Conservation (phyloP, 257 asterid species). For the Handroanthus guayacan region DNA sequence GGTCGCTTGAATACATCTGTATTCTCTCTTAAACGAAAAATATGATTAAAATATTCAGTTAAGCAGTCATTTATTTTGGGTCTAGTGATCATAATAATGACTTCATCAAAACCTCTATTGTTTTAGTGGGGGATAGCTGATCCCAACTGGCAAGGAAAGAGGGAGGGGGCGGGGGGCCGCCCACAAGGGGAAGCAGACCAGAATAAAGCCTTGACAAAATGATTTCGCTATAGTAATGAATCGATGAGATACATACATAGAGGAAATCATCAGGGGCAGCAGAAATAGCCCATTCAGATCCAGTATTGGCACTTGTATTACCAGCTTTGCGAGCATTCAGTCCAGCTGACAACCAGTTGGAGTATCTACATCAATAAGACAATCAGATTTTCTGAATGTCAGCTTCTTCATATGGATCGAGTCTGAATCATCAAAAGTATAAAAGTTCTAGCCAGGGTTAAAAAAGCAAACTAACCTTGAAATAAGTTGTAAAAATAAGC, state of each 20-base stretch:
- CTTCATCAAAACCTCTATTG: slow-evolving; percentile 13
- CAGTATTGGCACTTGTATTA: slow-evolving; percentile 57
- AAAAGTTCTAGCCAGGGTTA: slow-evolving; percentile 4
- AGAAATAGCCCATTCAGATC: slow-evolving; percentile 88
- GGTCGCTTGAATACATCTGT: slow-evolving; percentile 17
- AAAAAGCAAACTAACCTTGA: slow-evolving; percentile 68
- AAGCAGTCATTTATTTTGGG: slow-evolving; percentile 9
- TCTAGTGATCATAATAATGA: not conserved
- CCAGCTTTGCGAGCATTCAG: slow-evolving; percentile 77
- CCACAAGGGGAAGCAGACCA: slow-evolving; percentile 20
- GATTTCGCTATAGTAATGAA: slow-evolving; percentile 17
- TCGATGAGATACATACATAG: slow-evolving; percentile 59
- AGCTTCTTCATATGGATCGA: slow-evolving; percentile 32
- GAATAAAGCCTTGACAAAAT: slow-evolving; percentile 1
- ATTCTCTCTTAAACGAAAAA: slow-evolving; percentile 10
- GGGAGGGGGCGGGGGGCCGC: not conserved
- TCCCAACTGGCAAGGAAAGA: slow-evolving; percentile 25
- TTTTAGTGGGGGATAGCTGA: slow-evolving; percentile 16
- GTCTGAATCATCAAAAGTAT: slow-evolving; percentile 19
- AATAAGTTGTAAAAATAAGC: slow-evolving; percentile 91
- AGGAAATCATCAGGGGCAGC: slow-evolving; percentile 86
- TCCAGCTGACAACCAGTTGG: slow-evolving; percentile 88
- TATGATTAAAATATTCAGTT: not conserved
- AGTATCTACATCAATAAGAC: slow-evolving; percentile 62
- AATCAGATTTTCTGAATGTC: slow-evolving; percentile 28